phyloP scores from a whole-genome alignment of 768 basidiomycete genomes.

The Pilatotrama ljubarskyi region DNA sequence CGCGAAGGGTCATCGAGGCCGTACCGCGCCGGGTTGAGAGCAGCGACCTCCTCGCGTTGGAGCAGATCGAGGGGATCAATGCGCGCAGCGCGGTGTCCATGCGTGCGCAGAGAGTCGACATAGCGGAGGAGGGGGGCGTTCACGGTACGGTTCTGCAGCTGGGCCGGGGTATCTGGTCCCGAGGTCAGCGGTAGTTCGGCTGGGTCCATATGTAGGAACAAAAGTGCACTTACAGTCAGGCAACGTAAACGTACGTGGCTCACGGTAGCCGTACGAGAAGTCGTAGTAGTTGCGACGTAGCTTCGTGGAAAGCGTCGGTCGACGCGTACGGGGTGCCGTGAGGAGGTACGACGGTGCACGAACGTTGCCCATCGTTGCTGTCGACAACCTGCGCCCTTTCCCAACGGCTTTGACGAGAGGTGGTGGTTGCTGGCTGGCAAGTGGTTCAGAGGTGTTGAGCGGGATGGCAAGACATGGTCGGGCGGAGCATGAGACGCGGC shows the following conservation, averaged over 20 bases:
- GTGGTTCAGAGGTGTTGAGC: background rate
- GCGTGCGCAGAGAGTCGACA: constrained; percentile 83
- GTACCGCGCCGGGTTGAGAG: constrained; percentile 76
- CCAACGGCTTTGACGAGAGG: too few relatives aligned
- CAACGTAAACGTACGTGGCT: constrained; percentile 58
- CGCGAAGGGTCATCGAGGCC: constrained; percentile 57
- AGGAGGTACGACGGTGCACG: constrained; percentile 12
- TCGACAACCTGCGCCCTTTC: background rate
- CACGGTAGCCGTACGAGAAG: constrained; percentile 77
- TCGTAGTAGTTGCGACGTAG: constrained; percentile 57
- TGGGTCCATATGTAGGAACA: background rate
- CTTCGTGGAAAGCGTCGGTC: constrained; percentile 14
- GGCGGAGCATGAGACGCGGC: constrained; percentile 3
- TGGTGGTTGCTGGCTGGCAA: background rate
- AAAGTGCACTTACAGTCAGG: constrained; percentile 63
- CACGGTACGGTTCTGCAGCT: constrained; percentile 63
- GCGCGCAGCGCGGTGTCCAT: constrained; percentile 81
- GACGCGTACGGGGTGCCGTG: constrained; percentile 13
- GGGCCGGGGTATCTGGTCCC: constrained; percentile 56
- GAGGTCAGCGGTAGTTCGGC: background rate
- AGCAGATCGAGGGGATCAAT: constrained; percentile 90
- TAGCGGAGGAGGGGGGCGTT: constrained; percentile 86
- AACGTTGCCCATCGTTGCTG: constrained; percentile 4
- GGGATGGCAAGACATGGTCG: background rate
- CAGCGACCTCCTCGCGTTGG: constrained; percentile 76